Base-by-base conservation (phyloP, 2,329 filamentous ascomycete genomes). In the Pyricularia sp. region DNA sequence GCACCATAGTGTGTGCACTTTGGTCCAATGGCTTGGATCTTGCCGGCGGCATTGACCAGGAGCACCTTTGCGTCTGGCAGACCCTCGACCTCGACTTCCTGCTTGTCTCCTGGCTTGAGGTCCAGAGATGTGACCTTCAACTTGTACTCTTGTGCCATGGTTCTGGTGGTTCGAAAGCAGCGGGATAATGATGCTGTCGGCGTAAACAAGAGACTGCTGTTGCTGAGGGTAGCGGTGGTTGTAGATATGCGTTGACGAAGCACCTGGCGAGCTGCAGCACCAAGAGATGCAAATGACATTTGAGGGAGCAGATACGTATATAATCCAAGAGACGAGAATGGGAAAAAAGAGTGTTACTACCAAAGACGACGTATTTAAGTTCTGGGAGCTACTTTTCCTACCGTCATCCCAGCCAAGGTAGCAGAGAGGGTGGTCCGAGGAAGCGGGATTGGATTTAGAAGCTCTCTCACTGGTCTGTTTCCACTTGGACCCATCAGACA, bases 1-100 rank as follows among this genome's bases (percentile, higher is more conserved):
- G 94, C 95, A 42, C 95, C 94, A 77, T 97, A 98, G 80, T 98
- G 72, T 9, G 88, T 91, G 78, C 95, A 99, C 73, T 90, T 95
- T 58, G 92, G 83, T 50, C 92, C 93, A 50, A 96, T 79, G 33
- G 94, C 95, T 76, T 94, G 90, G 20, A 94, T 82, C 73, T 90
- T 87, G 73, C 90, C 91, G 68, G 88, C 88, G 12, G 90, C 84
- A 76, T 96, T 96, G 72, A 95, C 84, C 4, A 99, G 85, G 5
- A 99, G 83, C 2, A 99, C 90, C 79, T 97, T 98, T 71, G 88
- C 92, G 55, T 86, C 89, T 69, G 94, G 89, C 63, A 99, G 84
- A 25, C 94, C 95, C 74, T 98, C 94, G 4, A 99, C 90, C 75
- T 97, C 93, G 17, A 88, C 91, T 79, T 98, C 94, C 71, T 90